Percentiles rank a stretch among this genome's conserved stretches.
Evolutionary conservation across 1,139 yeast genomes (phyloP).

Genomic region (Taiozyma sp.): DNA sequence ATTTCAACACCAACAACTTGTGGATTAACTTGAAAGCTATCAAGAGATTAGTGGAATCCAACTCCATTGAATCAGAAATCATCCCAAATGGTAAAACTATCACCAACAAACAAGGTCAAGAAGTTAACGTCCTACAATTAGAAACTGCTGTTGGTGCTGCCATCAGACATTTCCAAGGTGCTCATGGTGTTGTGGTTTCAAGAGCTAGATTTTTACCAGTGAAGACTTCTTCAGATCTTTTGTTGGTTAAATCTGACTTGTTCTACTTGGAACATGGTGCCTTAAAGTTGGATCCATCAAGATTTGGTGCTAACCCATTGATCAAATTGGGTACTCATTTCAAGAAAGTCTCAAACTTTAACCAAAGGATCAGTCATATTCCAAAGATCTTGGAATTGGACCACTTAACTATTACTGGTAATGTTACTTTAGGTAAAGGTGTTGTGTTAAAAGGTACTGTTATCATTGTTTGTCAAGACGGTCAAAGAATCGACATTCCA

Average conservation of each 20-base stretch:
- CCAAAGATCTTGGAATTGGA: conserved; percentile 95
- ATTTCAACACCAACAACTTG: conserved; percentile 95
- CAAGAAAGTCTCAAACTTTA: conserved; percentile 93
- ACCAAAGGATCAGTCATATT: conserved; percentile 87
- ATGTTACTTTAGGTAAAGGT: conserved; percentile 85
- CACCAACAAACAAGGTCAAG: conserved; percentile 61
- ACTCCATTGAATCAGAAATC: conserved; percentile 84
- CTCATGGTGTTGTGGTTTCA: conserved; percentile 98
- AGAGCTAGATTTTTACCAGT: conserved; percentile 97
- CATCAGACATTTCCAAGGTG: conserved; percentile 89
- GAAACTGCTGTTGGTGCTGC: conserved; percentile 99
- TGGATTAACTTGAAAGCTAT: conserved; percentile 96
- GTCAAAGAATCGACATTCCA: conserved; percentile 95
- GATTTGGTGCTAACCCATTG: conserved; percentile 93
- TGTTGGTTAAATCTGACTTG: conserved; percentile 94
- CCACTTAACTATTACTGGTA: conserved; percentile 96
- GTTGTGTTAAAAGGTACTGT: conserved; percentile 96
- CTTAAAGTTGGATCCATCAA: conserved; percentile 71
- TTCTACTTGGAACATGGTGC: conserved; percentile 92
- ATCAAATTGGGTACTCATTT: conserved; percentile 95
- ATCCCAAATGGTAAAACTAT: conserved; percentile 92
- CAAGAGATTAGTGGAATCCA: conserved; percentile 84
- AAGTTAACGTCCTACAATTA: conserved; percentile 84
- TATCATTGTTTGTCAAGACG: conserved; percentile 95
- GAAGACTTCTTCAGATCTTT: conserved; percentile 91